Base-by-base conservation (phyloP, 2,329 filamentous ascomycete species). In the Neofusicoccum umdonicola region DNA sequence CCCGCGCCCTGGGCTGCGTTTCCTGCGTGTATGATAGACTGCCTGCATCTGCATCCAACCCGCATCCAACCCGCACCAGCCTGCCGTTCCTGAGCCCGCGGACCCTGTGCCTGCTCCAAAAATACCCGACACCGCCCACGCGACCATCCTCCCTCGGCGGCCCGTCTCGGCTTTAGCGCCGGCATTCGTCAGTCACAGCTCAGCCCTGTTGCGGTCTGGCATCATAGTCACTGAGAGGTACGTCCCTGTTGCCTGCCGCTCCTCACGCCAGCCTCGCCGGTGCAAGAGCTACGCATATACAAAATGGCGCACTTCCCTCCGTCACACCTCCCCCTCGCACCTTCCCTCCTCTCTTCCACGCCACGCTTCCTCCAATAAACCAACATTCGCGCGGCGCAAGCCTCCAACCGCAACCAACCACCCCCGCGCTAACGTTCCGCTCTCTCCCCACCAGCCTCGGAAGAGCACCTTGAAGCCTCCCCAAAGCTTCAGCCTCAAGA, bases 131-230 rank as follows among this genome's bases (percentile, higher is more conserved):
- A 31, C 27, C 27, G 8, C 35, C 19, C 35, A 35, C 51, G 34
- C 51, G 13, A 52, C n/a, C 19, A n/a, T 57, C 27, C 12, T 35
- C 31, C n/a, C 31, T 31, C 8, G 42, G 27, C 56, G 56, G 56
- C 41, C 56, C 56, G 41, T 60, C 56, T 60, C 56, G 41, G 56
- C 42, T 60, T 22, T 60, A 60, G 56, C 42, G 56, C n/a, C 54
- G 27, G 42, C 41, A 45, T 22, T 60, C 56, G 56, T 47, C 41
- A 60, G 39, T 57, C 52, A 57, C 54, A 57, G 22, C 42, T 60
- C 56, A 60, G 56, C 56, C 56, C 42, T 60, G 56, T 37, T 47
- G n/a, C 42, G 27, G 27, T 47, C 56, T 57, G 39, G 17, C 52
- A 56, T 42, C 52, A 56, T 31, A 56, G 51, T 56, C 51, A 41